Conservation (phyloP, 352 stramenopile genomes). For the Salisapilia sapeloensis region DNA sequence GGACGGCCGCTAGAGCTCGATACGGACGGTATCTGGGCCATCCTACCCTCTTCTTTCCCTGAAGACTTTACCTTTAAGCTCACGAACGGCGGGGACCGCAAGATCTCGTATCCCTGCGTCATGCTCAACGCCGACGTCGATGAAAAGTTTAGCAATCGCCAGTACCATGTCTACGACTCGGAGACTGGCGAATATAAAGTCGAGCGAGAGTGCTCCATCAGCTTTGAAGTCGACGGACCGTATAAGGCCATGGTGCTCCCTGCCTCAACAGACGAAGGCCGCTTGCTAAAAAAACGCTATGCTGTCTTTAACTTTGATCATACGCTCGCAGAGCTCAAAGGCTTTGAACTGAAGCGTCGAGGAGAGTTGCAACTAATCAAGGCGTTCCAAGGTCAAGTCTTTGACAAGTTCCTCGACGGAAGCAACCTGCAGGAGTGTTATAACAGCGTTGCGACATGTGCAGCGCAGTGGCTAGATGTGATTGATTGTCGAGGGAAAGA, state of each 20-base stretch:
- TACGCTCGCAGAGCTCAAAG: slow-evolving; percentile 63
- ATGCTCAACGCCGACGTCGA: slow-evolving; percentile 99
- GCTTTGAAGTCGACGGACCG: slow-evolving; percentile 98
- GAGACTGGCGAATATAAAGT: slow-evolving; percentile 81
- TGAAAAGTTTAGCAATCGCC: slow-evolving; percentile 97
- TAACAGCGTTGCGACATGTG: slow-evolving; percentile 88
- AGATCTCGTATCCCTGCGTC: slow-evolving; percentile 95
- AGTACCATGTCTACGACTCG: slow-evolving; percentile 66
- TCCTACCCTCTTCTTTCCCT: slow-evolving; percentile 95
- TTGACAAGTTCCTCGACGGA: slow-evolving; percentile 94
- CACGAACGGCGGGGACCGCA: slow-evolving; percentile 41
- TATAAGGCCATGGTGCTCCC: slow-evolving; percentile 98
- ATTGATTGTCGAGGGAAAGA: slow-evolving; percentile 89
- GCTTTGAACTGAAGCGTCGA: slow-evolving; percentile 98
- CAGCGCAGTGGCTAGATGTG: slow-evolving; percentile 98
- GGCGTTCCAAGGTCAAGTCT: slow-evolving; percentile 97
- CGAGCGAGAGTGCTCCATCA: slow-evolving; percentile 95
- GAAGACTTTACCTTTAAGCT: slow-evolving; percentile 92
- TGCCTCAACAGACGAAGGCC: slow-evolving; percentile 96
- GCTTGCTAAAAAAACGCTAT: slow-evolving; percentile 96
- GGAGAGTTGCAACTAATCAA: slow-evolving; percentile 99
- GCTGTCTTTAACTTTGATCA: slow-evolving; percentile 79
- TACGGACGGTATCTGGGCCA: slow-evolving; percentile 99
- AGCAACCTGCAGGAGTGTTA: slow-evolving; percentile 92
- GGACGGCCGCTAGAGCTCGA: slow-evolving; percentile 96